Conservation (phyloP, 345 rosid species). For the Corymbia maculata region DNA sequence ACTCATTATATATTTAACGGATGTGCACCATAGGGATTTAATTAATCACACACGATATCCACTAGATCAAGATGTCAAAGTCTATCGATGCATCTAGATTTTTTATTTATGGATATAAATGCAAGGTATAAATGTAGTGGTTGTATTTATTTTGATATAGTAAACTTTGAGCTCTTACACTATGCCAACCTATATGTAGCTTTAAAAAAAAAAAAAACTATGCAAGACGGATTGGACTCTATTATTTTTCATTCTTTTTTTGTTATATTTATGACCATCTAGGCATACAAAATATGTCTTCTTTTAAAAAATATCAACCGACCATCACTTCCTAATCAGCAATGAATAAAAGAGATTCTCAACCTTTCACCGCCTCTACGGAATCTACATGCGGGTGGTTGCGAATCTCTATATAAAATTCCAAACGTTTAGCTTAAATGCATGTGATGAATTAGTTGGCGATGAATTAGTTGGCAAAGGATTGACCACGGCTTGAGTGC, state of each 20-base stretch:
- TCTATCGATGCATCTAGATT: neutral
- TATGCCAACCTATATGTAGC: too few relatives aligned
- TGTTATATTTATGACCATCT: too few relatives aligned
- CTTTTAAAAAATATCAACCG: neutral
- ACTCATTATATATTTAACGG: too few relatives aligned
- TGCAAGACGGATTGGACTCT: accelerated
- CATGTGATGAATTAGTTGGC: neutral
- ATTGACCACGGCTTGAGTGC: accelerated
- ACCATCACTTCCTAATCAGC: neutral
- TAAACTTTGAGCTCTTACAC: neutral
- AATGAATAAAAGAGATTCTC: neutral
- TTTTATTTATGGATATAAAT: neutral
- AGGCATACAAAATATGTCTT: neutral
- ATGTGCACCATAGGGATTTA: neutral
- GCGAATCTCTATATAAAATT: too few relatives aligned
- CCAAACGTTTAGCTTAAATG: neutral
- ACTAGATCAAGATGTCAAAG: neutral
- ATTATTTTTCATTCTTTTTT: too few relatives aligned
- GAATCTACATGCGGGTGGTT: neutral
- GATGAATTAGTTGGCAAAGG: neutral
- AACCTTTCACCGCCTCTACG: neutral
- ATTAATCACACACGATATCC: neutral
- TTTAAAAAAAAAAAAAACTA: too few relatives aligned
- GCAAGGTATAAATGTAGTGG: neutral
- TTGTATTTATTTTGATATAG: neutral